A percentile compares a stretch with the other conserved stretches of the same genome.
Conservation (phyloP, 345 rosid species). For the Acer negundo region DNA sequence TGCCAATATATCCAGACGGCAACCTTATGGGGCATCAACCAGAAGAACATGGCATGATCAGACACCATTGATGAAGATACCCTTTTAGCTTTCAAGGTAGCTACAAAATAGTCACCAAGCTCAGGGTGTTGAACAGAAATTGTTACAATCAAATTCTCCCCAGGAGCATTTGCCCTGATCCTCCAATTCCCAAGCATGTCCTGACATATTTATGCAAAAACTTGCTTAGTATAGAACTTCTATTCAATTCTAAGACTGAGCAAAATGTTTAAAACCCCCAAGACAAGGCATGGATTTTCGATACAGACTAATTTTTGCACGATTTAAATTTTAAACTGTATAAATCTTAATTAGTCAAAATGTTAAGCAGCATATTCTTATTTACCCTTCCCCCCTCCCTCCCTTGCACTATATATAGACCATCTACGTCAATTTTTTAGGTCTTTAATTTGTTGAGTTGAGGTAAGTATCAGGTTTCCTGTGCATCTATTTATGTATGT, state of each 20-base stretch:
- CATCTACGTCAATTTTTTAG: background rate
- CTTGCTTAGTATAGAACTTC: background rate
- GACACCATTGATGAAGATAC: constrained; percentile 28
- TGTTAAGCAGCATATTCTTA: background rate
- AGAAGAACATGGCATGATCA: constrained; percentile 72
- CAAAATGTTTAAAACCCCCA: background rate
- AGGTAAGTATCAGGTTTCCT: background rate
- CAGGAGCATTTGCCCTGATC: constrained; percentile 70
- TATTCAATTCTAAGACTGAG: background rate
- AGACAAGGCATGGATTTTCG: background rate
- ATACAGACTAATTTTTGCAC: background rate
- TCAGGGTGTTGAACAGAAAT: constrained; percentile 78
- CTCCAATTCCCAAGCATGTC: constrained; percentile 92
- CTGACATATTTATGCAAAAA: constrained; percentile 35
- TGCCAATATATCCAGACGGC: constrained; percentile 96
- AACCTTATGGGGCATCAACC: constrained; percentile 98
- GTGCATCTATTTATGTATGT: background rate
- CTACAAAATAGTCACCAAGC: constrained; percentile 76
- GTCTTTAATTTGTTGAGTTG: background rate
- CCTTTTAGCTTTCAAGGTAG: constrained; percentile 65
- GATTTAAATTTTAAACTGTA: background rate
- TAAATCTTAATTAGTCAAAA: background rate
- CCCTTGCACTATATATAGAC: background rate
- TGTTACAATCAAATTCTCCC: constrained; percentile 55
- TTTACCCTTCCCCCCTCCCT: background rate